phyloP scores from a whole-genome alignment of 2,329 filamentous ascomycete genomes.

The Pseudogymnoascus sp. region DNA sequence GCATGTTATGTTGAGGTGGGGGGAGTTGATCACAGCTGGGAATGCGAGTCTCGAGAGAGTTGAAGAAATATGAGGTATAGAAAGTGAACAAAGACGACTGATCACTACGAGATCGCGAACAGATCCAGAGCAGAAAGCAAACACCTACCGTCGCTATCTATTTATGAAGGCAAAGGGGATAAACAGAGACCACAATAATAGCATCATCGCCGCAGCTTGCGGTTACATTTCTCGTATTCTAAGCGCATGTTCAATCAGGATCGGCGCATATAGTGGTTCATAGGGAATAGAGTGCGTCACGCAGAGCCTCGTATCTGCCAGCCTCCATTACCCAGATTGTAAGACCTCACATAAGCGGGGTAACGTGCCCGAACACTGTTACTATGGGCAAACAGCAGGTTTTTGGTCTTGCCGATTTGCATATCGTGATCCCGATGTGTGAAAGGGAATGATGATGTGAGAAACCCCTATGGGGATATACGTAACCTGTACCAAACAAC shows the following conservation, averaged over 20 bases:
- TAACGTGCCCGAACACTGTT: neutral
- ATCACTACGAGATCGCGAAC: neutral
- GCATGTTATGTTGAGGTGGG: neutral
- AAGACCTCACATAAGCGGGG: neutral
- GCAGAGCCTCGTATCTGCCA: slow-evolving; percentile 8
- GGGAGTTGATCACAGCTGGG: neutral
- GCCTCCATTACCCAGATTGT: neutral
- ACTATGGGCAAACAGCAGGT: neutral
- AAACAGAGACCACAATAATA: slow-evolving; percentile 8
- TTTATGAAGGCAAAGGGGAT: neutral
- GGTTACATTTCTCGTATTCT: slow-evolving; percentile 9
- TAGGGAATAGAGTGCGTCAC: neutral
- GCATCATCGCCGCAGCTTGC: neutral
- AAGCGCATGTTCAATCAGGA: neutral
- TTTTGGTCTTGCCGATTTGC: neutral
- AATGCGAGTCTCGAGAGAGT: neutral
- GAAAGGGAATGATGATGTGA: neutral
- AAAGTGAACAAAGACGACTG: neutral
- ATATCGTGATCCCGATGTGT: neutral
- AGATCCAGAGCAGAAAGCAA: neutral
- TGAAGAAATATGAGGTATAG: neutral
- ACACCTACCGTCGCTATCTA: neutral
- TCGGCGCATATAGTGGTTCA: slow-evolving; percentile 2
- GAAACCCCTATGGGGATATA: neutral
- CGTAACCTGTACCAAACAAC: slow-evolving; percentile 6